Evolutionary conservation across 495 filamentous ascomycete genomes (phyloP).

Genomic region (Penicillium paradoxum): DNA sequence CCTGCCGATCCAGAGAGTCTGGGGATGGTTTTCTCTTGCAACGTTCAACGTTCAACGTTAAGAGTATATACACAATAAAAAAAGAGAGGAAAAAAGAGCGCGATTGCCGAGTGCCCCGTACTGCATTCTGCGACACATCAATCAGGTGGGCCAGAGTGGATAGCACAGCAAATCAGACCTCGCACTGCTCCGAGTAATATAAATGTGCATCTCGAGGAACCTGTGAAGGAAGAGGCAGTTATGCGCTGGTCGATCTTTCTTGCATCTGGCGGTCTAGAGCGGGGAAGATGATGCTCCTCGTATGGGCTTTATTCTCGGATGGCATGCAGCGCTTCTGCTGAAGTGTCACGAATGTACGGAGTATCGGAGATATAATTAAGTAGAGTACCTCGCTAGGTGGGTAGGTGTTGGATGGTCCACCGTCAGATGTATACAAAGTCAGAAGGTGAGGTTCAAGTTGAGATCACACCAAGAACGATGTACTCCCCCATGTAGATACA

Average conservation of each 20-base stretch:
- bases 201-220: conserved; percentile 15
- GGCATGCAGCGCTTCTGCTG: conserved; percentile 1
- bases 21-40: conserved; percentile 2
- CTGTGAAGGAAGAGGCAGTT: not conserved
- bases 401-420: too few relatives aligned
- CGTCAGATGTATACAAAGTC: too few relatives aligned
- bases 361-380: too few relatives aligned
- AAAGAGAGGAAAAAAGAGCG: not conserved
- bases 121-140: conserved; percentile 1
- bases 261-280: conserved; percentile 26
- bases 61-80: not conserved
- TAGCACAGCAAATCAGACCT: conserved; percentile 12
- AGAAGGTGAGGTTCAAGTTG: too few relatives aligned
- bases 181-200: conserved; percentile 12
- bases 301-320: conserved; percentile 9
- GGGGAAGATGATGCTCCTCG: conserved; percentile 5
- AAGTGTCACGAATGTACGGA: conserved; percentile 7
- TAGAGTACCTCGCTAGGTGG: too few relatives aligned
- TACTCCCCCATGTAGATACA: too few relatives aligned
- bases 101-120: not conserved
- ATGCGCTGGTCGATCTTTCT: conserved; percentile 24
- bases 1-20: conserved; percentile 16
- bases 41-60: too few relatives aligned
- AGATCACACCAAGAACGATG: too few relatives aligned
- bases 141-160: conserved; percentile 14